Evolutionary conservation across 345 rosid genomes (phyloP).

Genomic region (Arabidopsis suecica): DNA sequence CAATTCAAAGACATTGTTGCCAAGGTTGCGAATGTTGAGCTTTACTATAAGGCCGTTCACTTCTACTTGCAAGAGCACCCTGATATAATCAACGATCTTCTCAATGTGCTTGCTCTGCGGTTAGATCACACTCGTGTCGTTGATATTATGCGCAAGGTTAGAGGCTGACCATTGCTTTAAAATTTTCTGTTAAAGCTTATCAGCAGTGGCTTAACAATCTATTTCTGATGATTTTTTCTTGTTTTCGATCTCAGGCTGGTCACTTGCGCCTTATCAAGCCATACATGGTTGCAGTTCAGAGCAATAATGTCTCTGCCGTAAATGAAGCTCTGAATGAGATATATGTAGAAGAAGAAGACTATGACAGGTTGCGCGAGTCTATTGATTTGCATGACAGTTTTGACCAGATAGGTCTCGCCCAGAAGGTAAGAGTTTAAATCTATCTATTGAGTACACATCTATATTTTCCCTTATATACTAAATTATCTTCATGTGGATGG

Average conservation of each 20-base stretch:
- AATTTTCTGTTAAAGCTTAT: constrained; percentile 8
- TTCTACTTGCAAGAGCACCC: constrained; percentile 99
- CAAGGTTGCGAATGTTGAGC: constrained; percentile 96
- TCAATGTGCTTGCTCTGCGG: constrained; percentile 92
- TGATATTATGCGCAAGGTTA: constrained; percentile 97
- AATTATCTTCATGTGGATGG: constrained; percentile 29
- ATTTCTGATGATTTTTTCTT: constrained; percentile 9
- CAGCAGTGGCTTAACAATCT: constrained; percentile 1
- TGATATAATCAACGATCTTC: constrained; percentile 92
- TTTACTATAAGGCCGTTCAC: constrained; percentile 98
- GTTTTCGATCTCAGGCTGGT: constrained; percentile 71
- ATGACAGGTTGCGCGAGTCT: constrained; percentile 91
- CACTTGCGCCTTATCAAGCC: constrained; percentile 95
- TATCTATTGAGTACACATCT: background rate
- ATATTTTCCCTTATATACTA: constrained; percentile 6
- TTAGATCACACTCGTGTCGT: constrained; percentile 98
- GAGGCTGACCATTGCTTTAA: constrained; percentile 23
- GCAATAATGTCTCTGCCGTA: constrained; percentile 94
- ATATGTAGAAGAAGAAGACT: constrained; percentile 96
- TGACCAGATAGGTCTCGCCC: constrained; percentile 93
- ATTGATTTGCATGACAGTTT: constrained; percentile 93
- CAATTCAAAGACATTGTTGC: constrained; percentile 94
- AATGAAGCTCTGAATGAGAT: constrained; percentile 95
- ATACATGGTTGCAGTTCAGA: constrained; percentile 96
- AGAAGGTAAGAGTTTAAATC: constrained; percentile 60